Evolutionary conservation across 257 asterid species (phyloP), one percentile per base, ranked within the genome.

Genomic region (Catharanthus roseus): DNA sequence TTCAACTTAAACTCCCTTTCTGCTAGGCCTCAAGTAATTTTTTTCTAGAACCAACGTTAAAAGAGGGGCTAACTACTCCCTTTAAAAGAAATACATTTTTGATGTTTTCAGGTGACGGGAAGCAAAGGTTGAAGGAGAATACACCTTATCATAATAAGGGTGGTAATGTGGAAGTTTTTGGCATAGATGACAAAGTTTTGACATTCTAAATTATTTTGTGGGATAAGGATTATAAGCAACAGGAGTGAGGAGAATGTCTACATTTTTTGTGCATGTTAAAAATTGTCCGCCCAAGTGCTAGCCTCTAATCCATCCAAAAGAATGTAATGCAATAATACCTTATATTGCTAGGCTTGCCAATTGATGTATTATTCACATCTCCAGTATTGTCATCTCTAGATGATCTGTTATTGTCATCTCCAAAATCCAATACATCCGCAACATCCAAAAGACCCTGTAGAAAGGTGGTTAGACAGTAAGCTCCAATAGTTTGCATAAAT

Each of bases 391-490:
- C 92, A 78, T 87, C 79, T n/a, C 87, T 83, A 78, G 74, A 63
- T 79, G 57, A 21, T 60, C 56, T 60, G 11, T 45, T 33, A 10
- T 47, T n/a, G 29, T 11, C 73, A 31, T 67, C 77, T 47, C 39
- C 73, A 38, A 82, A 65, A 38, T 80, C 54, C 5, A 69, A 50
- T 66, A 79, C 50, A 74, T 80, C n/a, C n/a, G n/a, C 85, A 50
- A 90, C 57, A 55, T 78, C 96, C 82, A 85, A 87, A 49, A 88
- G 95, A 60, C 97, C 92, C 97, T 90, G 82, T 11, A 72, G 38
- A 33, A 44, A 18, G 23, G 47, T 6, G 6, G 36, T 55, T 12
- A 55, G 2, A 23, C 21, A 26, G 38, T 56, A 24, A 34, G 47
- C 67, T 62, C 67, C 67, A 19, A 62, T 6, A 61, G 44, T 18